Evolutionary conservation across 1,139 yeast species (phyloP), one percentile per base, ranked within the genome.

Genomic region (Hyphopichia fennica): DNA sequence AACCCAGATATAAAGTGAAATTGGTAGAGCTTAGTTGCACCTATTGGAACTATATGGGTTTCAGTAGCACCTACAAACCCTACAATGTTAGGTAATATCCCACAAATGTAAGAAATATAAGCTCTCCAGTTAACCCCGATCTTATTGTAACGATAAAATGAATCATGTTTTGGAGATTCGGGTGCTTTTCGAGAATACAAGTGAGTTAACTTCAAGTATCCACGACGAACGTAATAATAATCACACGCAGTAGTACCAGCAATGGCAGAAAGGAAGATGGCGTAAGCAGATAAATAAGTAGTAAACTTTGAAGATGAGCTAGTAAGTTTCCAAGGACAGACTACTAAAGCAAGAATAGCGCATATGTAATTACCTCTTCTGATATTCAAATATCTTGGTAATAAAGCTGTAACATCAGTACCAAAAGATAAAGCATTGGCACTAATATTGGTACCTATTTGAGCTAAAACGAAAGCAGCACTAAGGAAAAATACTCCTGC

Each of bases 371-470:
- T 84, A 41, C 90, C 86, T 53, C 97, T 81, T 87, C 95, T 45
- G 72, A 70, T 89, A 65, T 84, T 88, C 58, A 90, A 70, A 63
- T 72, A 88, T 45, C 84, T 73, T 31, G 97, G 96, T 39, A 87
- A 62, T 50, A 90, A 60, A 2, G 96, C 95, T 11, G 96, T 80
- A 68, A 88, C 80, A 65, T 90, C 97, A 3, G 96, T 89, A 58
- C 96, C 96, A 41, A 95, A 93, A 4, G 95, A 83, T 41, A 90
- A 71, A 4, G 96, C 84, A 65, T 90, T 90, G 13, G 96, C 96
- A 31, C 95, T 81, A 49, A 90, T 86, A 59, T 90, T 90, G n/a
- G 95, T 86, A 60, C 96, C 96, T 49, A 88, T 69, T 65, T 89
- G 96, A 15, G 96, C 95, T 45, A 89, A 64, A 2, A 89, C 86